Conservation (phyloP, 2,329 filamentous ascomycete species). For the Monilinia laxa region DNA sequence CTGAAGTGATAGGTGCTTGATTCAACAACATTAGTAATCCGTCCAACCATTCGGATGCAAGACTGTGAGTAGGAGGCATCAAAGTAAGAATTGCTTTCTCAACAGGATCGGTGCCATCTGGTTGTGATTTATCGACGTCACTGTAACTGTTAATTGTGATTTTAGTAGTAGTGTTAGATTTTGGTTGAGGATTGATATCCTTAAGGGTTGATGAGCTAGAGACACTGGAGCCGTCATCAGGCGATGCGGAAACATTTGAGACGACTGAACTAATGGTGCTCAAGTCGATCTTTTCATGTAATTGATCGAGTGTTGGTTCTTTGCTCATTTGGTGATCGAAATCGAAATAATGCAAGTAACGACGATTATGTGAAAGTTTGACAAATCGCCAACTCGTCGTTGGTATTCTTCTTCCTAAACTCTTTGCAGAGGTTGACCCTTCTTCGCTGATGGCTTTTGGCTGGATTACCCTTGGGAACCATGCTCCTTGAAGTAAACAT, state of each 20-base stretch:
- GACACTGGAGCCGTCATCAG: conserved; percentile 50
- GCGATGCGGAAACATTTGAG: conserved; percentile 68
- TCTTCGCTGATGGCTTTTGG: conserved; percentile 48
- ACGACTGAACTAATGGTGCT: conserved; percentile 87
- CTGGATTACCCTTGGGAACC: conserved; percentile 62
- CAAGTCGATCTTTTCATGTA: conserved; percentile 83
- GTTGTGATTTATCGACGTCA: conserved; percentile 34
- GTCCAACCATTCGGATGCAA: conserved; percentile 96
- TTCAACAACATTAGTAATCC: conserved; percentile 92
- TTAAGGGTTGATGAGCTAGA: conserved; percentile 46
- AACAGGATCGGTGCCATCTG: conserved; percentile 44
- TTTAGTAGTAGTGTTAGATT: conserved; percentile 59
- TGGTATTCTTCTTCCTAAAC: conserved; percentile 25
- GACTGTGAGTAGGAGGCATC: conserved; percentile 73
- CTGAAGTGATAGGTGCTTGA: conserved; percentile 93
- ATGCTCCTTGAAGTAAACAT: conserved; percentile 82
- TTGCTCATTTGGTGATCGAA: conserved; percentile 65
- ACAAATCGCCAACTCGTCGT: conserved; percentile 69
- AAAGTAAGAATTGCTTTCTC: conserved; percentile 81
- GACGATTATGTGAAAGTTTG: conserved; percentile 84
- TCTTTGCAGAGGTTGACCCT: conserved; percentile 30
- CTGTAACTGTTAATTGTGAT: conserved; percentile 85
- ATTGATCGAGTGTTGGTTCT: conserved; percentile 69
- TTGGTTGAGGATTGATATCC: conserved; percentile 35
- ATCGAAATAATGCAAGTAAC: conserved; percentile 86